These are phyloP conservation scores for Kodamaea sp. DNA, from an alignment of 1,139 yeast genomes.

Conservation along the genomic window DNA sequence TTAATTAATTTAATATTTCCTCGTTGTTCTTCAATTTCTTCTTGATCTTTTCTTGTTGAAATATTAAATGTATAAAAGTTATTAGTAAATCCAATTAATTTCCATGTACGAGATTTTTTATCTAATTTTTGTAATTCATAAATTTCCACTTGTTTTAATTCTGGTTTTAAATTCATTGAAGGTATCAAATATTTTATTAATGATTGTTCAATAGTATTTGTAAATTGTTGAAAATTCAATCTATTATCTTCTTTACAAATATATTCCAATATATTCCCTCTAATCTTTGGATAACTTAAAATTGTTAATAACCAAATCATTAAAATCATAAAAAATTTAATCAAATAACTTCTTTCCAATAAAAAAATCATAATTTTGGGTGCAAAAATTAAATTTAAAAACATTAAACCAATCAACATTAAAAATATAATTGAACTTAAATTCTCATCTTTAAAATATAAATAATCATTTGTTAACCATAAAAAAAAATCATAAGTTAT, in stretches of 20 bases:
- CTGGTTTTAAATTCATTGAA: slow-evolving; percentile 2
- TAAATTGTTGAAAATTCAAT: slow-evolving; percentile 40
- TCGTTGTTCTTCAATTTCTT: slow-evolving; percentile 21
- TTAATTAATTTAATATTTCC: slow-evolving; percentile 16
- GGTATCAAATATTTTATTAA: slow-evolving; percentile 18
- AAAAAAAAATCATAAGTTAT: slow-evolving; percentile 56
- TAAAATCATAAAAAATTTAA: slow-evolving; percentile 36
- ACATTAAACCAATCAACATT: slow-evolving; percentile 22
- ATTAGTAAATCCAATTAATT: slow-evolving; percentile 49
- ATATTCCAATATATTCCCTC: slow-evolving; percentile 42
- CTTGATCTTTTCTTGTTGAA: slow-evolving; percentile 20
- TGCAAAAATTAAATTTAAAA: slow-evolving; percentile 28
- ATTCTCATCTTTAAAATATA: slow-evolving; percentile 64
- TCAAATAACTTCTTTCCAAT: slow-evolving; percentile 25
- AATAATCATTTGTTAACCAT: slow-evolving; percentile 50
- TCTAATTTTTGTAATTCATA: slow-evolving; percentile 67
- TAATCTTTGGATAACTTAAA: slow-evolving; percentile 52
- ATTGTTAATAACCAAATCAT: slow-evolving; percentile 51
- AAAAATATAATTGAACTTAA: slow-evolving; percentile 55
- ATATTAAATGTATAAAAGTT: slow-evolving; percentile 49
- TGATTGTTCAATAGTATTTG: slow-evolving; percentile 45
- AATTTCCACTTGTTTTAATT: slow-evolving; percentile 51
- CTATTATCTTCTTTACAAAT: slow-evolving; percentile 62
- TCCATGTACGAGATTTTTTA: slow-evolving; percentile 55
- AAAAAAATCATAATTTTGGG: slow-evolving; percentile 33